Conservation (phyloP, 805 yeast species). For the Starmerella potacharoeniae region DNA sequence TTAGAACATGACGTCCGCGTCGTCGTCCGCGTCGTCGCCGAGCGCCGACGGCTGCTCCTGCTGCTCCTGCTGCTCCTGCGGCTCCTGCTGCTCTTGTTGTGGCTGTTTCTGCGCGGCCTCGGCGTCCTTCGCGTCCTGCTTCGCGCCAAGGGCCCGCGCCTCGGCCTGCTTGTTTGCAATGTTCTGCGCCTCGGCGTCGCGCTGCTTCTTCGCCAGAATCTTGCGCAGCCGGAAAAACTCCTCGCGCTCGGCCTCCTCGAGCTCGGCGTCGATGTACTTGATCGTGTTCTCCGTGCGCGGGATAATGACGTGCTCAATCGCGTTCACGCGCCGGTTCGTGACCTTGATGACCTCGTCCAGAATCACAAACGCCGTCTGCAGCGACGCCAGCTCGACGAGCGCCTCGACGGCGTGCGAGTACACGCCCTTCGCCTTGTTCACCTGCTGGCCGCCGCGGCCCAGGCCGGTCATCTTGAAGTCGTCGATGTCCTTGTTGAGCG, state of each 20-base stretch:
- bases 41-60: background rate
- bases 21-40: slow-evolving; percentile 12
- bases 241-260: slow-evolving; percentile 96
- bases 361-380: slow-evolving; percentile 93
- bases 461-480: slow-evolving; percentile 94
- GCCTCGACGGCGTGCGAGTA: slow-evolving; percentile 97
- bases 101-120: no score
- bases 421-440: slow-evolving; percentile 83
- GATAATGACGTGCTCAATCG: slow-evolving; percentile 94
- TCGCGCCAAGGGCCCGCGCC: slow-evolving; percentile 16
- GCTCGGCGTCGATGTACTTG: slow-evolving; percentile 79
- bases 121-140: background rate
- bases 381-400: slow-evolving; percentile 84
- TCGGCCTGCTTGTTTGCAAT: slow-evolving; percentile 12
- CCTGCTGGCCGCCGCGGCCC: slow-evolving; percentile 98
- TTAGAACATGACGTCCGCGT: slow-evolving; percentile 21
- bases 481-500: slow-evolving; percentile 70
- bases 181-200: slow-evolving; percentile 34
- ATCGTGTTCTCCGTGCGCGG: slow-evolving; percentile 97
- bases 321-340: slow-evolving; percentile 95
- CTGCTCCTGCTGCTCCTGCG: slow-evolving; percentile 23
- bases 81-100: slow-evolving; percentile 23
- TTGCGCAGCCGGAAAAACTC: slow-evolving; percentile 94
- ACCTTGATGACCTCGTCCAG: slow-evolving; percentile 96
- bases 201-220: slow-evolving; percentile 88